phyloP scores from a whole-genome alignment of 495 filamentous ascomycete genomes.

The Podospora fimiseda region DNA sequence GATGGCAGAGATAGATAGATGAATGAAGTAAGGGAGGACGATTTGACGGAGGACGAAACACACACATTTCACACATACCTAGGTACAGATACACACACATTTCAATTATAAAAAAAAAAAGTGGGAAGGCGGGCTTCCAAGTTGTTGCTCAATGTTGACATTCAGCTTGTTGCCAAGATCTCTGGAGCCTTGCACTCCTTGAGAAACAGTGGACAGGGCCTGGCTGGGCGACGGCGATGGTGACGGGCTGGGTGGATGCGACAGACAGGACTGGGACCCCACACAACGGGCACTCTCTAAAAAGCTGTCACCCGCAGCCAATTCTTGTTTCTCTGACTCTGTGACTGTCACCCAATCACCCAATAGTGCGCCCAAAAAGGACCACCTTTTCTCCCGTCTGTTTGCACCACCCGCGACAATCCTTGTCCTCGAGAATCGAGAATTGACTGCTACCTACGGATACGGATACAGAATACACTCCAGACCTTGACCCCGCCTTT shows the following conservation, averaged over 20 bases:
- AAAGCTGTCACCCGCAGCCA: slow-evolving; percentile 1
- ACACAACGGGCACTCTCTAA: background rate
- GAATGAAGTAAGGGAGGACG: no score
- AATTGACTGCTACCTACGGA: no score
- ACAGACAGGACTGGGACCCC: slow-evolving; percentile 3
- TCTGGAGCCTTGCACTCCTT: background rate
- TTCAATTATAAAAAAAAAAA: no score
- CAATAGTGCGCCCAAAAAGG: background rate
- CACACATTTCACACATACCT: no score
- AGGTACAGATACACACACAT: no score
- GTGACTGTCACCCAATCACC: background rate
- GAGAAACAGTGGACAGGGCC: slow-evolving; percentile 1
- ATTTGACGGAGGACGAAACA: no score
- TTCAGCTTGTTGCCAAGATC: slow-evolving; percentile 11
- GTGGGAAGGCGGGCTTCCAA: no score
- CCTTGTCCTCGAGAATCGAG: background rate
- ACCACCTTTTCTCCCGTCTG: background rate
- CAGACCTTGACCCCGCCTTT: no score
- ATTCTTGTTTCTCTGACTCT: background rate
- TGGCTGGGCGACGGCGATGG: background rate
- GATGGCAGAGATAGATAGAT: no score
- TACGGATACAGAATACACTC: no score
- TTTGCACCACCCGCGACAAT: background rate
- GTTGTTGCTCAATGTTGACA: slow-evolving; percentile 23
- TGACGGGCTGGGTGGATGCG: slow-evolving; percentile 1